These are phyloP conservation scores for Kappamyces sp. DNA, from an alignment of 192 early-diverging fungal species.

Conservation along the genomic window DNA sequence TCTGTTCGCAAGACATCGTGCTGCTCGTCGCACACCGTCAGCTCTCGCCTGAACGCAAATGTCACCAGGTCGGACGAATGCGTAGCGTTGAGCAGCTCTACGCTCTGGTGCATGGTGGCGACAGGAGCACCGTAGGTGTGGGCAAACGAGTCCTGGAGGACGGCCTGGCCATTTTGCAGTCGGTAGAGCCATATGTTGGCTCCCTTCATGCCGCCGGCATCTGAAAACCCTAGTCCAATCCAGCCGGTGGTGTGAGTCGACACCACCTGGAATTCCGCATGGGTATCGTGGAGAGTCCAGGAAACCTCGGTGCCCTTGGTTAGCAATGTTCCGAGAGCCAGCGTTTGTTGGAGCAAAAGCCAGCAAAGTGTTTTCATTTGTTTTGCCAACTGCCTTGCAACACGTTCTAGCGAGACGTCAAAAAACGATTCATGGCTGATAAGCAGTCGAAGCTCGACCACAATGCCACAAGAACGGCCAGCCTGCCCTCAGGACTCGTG, in stretches of 20 bases:
- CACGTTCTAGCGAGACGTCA: no score
- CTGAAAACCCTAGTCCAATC: slow-evolving; percentile 9
- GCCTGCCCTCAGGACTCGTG: no score
- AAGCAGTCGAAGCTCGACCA: no score
- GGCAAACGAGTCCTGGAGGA: slow-evolving; percentile 6
- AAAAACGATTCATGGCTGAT: no score
- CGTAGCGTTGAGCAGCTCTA: background rate
- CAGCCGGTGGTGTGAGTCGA: background rate
- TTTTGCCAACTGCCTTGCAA: no score
- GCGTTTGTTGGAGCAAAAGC: no score
- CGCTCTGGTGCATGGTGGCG: background rate
- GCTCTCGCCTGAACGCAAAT: background rate
- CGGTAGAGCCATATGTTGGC: background rate
- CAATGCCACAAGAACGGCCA: no score
- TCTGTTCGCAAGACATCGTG: background rate
- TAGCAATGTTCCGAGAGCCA: no score
- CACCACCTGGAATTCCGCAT: no score
- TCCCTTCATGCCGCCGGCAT: slow-evolving; percentile 16
- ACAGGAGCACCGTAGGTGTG: background rate
- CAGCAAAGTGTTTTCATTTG: no score
- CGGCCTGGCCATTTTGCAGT: background rate
- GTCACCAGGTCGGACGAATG: background rate
- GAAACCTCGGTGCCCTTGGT: no score
- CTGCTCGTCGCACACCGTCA: background rate
- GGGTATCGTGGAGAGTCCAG: no score